phyloP scores from a whole-genome alignment of 2,329 filamentous ascomycete genomes.

The Alternaria dauci region DNA sequence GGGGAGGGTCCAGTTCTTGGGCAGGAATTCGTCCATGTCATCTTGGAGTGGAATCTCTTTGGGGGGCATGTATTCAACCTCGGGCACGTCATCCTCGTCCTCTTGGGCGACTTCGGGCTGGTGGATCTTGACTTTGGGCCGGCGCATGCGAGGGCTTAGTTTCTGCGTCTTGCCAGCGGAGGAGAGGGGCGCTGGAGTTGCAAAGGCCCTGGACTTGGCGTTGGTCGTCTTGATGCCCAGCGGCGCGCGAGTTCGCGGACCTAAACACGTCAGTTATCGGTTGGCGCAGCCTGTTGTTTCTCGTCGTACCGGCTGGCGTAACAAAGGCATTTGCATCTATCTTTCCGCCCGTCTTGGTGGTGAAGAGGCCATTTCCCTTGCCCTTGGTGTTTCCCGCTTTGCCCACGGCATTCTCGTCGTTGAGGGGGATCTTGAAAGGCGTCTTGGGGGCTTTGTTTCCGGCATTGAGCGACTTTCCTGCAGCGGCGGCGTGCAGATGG shows the following conservation, averaged over 20 bases:
- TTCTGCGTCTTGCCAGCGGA: constrained; percentile 69
- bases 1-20: constrained; percentile 61
- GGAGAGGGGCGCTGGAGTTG: constrained; percentile 70
- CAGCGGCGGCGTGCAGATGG: constrained; percentile 73
- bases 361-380: constrained; percentile 62
- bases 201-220: constrained; percentile 76
- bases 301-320: constrained; percentile 77
- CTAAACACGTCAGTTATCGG: constrained; percentile 13
- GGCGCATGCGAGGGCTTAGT: constrained; percentile 65
- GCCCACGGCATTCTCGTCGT: constrained; percentile 84
- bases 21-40: constrained; percentile 70
- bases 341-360: constrained; percentile 61
- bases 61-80: constrained; percentile 90
- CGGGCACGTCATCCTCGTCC: constrained; percentile 68
- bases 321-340: constrained; percentile 71
- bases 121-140: constrained; percentile 68
- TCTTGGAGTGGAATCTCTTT: constrained; percentile 69
- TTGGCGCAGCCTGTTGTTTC: constrained; percentile 3
- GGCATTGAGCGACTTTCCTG: constrained; percentile 76
- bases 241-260: constrained; percentile 72
- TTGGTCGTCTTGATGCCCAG: constrained; percentile 97
- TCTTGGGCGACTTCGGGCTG: constrained; percentile 64
- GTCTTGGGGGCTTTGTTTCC: constrained; percentile 80
- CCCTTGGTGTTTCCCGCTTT: constrained; percentile 68
- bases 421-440: constrained; percentile 76